Evolutionary conservation across 179 eudicot species (phyloP).

Genomic region (Amaranthus tricolor): DNA sequence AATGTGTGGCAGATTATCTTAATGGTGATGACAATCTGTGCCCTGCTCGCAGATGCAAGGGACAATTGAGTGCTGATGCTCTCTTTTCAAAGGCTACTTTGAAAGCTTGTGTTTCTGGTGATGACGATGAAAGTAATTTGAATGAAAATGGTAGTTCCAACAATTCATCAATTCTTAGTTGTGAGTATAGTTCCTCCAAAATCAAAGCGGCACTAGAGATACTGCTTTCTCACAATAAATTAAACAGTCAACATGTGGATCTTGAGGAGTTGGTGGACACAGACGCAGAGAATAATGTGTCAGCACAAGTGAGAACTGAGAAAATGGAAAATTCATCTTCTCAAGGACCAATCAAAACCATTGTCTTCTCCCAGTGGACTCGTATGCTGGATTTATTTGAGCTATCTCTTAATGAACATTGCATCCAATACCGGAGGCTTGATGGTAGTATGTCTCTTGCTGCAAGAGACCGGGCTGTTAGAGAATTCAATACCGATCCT

Average conservation of each 20-base stretch:
- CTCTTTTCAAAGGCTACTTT: slow-evolving; percentile 73
- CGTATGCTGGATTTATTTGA: slow-evolving; percentile 87
- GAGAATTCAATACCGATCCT: slow-evolving; percentile 79
- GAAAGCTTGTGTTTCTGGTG: slow-evolving; percentile 63
- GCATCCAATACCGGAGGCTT: slow-evolving; percentile 73
- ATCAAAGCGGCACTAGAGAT: slow-evolving; percentile 69
- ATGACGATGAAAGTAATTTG: slow-evolving; percentile 37
- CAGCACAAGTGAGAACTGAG: slow-evolving; percentile 31
- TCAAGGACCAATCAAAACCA: slow-evolving; percentile 63
- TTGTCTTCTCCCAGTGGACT: slow-evolving; percentile 98
- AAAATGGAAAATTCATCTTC: slow-evolving; percentile 25
- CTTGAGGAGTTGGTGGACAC: slow-evolving; percentile 31
- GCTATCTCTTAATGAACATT: slow-evolving; percentile 45
- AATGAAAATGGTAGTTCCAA: slow-evolving; percentile 38
- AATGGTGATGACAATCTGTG: slow-evolving; percentile 85
- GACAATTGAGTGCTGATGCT: slow-evolving; percentile 67
- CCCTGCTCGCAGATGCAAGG: slow-evolving; percentile 75
- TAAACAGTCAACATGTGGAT: slow-evolving; percentile 39
- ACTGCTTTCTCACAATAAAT: slow-evolving; percentile 49
- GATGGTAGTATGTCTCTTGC: slow-evolving; percentile 86
- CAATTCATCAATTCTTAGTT: slow-evolving; percentile 45
- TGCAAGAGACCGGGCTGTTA: slow-evolving; percentile 93
- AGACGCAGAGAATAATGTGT: background rate
- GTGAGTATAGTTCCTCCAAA: slow-evolving; percentile 71
- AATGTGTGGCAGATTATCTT: slow-evolving; percentile 74